Base-by-base conservation (phyloP, 164 flowering plant species). In the Pachysandra terminalis region DNA sequence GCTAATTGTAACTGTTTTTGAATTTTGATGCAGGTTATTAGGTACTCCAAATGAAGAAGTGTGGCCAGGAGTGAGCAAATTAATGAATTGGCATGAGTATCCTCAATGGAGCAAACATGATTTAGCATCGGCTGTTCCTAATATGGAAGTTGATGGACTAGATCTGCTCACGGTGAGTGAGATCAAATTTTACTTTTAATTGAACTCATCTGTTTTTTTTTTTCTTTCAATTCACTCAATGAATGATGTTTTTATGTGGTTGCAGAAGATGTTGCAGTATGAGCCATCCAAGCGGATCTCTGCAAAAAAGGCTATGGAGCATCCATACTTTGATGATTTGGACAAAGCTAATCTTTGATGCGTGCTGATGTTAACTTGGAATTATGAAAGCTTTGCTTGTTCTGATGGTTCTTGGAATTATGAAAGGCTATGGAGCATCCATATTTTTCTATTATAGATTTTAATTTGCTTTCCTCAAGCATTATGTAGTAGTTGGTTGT, bases 281-380 rank as follows among this genome's bases (percentile, higher is more conserved):
- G 89, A 89, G 51, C 97, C 97, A 5, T 70, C 86, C 0, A 82
- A 77, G 75, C 67, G 97, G 53, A 91, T 89, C 41, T 89, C 95
- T n/a, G 97, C 97, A 28, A 91, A 89, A 84, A 83, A 80, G 48
- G 97, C 97, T 5, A 86, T 91, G 95, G 91, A 91, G 56, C 97
- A 91, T 58, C 89, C 86, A 35, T 91, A 86, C 75, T 91, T 91
- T 48, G 85, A 84, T 73, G 88, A 82, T 63, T 71, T 90, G 74
- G 65, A 86, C 64, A 90, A 87, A 80, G 64, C 75, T 0, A 5
- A n/a, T 40, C 87, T 90, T 19, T 90, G 72, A 80, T 59, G 17
- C 7, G 7, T n/a, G n/a, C n/a, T n/a, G n/a, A n/a, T n/a, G n/a
- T n/a, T n/a, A n/a, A n/a, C n/a, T n/a, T n/a, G n/a, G n/a, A n/a